These are phyloP conservation scores for Wickerhamiella sorbophila DNA, from an alignment of 805 yeast species.

Conservation along the genomic window DNA sequence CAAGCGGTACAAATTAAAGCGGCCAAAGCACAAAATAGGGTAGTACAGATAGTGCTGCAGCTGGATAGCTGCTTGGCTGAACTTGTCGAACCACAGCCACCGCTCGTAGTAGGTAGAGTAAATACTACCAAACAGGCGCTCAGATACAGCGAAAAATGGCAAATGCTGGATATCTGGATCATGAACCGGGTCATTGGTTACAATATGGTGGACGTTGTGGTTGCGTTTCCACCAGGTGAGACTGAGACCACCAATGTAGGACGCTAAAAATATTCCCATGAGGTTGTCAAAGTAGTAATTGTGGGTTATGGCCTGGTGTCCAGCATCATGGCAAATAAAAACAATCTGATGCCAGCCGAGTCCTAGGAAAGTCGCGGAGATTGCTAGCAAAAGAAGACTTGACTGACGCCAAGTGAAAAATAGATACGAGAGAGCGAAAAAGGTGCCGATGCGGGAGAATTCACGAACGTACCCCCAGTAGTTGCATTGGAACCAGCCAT, in stretches of 20 bases:
- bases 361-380: slow-evolving; percentile 56
- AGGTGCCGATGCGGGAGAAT: slow-evolving; percentile 39
- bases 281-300: slow-evolving; percentile 61
- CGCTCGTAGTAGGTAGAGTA: slow-evolving; percentile 72
- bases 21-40: slow-evolving; percentile 65
- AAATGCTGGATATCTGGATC: slow-evolving; percentile 91
- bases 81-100: slow-evolving; percentile 48
- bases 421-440: slow-evolving; percentile 39
- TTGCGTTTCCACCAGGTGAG: slow-evolving; percentile 92
- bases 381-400: slow-evolving; percentile 26
- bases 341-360: slow-evolving; percentile 81
- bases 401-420: slow-evolving; percentile 26
- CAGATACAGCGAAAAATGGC: slow-evolving; percentile 79
- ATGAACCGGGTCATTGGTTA: slow-evolving; percentile 86
- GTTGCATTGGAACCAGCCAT: slow-evolving; percentile 57
- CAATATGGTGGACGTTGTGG: slow-evolving; percentile 83
- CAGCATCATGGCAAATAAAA: slow-evolving; percentile 82
- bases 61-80: slow-evolving; percentile 45
- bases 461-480: slow-evolving; percentile 66
- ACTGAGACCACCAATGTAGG: slow-evolving; percentile 76
- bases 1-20: slow-evolving; percentile 70
- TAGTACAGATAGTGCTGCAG: slow-evolving; percentile 60
- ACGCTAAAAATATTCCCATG: slow-evolving; percentile 59
- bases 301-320: slow-evolving; percentile 74
- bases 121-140: slow-evolving; percentile 50